Evolutionary conservation across 176 grass and related monocot species (phyloP), one percentile per base, ranked within the genome.

Genomic region (Oryza rufipogon): DNA sequence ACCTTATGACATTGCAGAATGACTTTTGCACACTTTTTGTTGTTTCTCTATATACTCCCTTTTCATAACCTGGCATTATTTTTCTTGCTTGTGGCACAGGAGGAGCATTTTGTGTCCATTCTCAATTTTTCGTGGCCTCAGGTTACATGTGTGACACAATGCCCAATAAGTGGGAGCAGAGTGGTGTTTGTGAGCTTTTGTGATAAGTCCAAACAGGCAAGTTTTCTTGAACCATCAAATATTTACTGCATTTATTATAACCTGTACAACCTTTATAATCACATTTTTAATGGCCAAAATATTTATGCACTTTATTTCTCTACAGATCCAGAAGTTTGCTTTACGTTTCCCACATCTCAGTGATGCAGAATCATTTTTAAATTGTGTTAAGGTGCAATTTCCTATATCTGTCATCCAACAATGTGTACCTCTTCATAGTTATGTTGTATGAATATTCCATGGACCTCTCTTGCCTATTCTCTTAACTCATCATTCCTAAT

Each of bases 271-370:
- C 14, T 67, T 84, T 32, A 13, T 81, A 9, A 17, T 85, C 46
- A 68, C 52, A 23, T 82, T 48, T 76, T 54, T 70, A 70, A 83
- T 64, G 69, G n/a, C 3, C 78, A 81, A 79, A 79, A 45, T 80
- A 13, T 80, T 79, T 51, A 72, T 78, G 39, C 17, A 20, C n/a
- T 23, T 63, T 63, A n/a, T 65, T 33, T 79, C 16, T 64, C 13
- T 89, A 74, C 88, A 95, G 96, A 88, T 93, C 69, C 93, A 98
- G 82, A 98, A 98, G 65, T 98, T 98, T 84, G 91, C 91, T 71
- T 60, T 95, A 85, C 74, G 93, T 75, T 98, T 98, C 61, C 76
- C 87, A 44, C 56, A 85, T 56, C 81, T 80, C 42, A 75, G 71
- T 79, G 75, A 93, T 34, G 89, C 89, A 47, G 87, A 90, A 63